phyloP scores from a whole-genome alignment of 768 basidiomycete genomes.

The Naganishia onofrii region DNA sequence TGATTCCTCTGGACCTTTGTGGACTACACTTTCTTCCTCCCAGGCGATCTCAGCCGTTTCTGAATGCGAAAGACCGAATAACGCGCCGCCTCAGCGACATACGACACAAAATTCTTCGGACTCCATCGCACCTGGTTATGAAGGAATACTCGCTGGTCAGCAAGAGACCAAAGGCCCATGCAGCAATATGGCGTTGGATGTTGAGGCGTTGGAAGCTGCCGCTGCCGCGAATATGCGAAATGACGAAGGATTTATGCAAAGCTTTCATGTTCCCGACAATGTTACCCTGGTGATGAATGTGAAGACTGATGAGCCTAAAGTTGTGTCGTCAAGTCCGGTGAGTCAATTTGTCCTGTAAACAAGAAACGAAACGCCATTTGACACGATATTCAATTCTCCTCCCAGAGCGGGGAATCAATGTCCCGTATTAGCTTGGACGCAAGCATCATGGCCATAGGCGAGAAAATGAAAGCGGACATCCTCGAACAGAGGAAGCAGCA shows the following conservation, averaged over 20 bases:
- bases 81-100: neutral
- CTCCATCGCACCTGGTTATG: neutral
- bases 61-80: neutral
- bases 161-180: neutral
- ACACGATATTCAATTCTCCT: neutral
- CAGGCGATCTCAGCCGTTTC: neutral
- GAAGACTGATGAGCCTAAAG: neutral
- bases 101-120: neutral
- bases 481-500: neutral
- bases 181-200: neutral
- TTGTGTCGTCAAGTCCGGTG: neutral
- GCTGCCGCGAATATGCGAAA: neutral
- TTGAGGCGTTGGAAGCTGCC: conserved; percentile 7
- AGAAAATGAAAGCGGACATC: neutral
- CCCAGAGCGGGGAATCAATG: neutral
- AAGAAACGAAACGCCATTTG: neutral
- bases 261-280: neutral
- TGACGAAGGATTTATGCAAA: neutral
- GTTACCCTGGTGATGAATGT: neutral
- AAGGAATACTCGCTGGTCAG: neutral
- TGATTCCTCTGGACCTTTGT: neutral
- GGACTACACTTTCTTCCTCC: neutral
- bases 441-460: neutral
- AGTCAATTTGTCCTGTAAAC: neutral
- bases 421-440: neutral